Evolutionary conservation across 768 basidiomycete species (phyloP).

Genomic region (Tylopilus balloui): DNA sequence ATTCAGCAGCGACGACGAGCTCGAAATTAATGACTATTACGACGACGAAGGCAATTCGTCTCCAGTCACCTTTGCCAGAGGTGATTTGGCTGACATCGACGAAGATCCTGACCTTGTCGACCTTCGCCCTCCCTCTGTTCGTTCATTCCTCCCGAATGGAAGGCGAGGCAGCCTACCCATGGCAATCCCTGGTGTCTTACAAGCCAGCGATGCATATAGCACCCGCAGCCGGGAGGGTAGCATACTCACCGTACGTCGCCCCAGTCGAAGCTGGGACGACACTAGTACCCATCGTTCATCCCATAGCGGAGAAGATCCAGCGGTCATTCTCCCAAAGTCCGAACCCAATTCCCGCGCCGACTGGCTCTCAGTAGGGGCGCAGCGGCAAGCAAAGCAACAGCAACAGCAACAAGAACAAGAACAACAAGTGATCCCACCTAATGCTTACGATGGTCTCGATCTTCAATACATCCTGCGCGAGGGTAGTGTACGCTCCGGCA

Average conservation of each 20-base stretch:
- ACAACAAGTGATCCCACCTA: background rate
- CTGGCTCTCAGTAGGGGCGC: slow-evolving; percentile 50
- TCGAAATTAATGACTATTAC: slow-evolving; percentile 36
- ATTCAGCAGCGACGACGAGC: slow-evolving; percentile 47
- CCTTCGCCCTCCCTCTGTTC: slow-evolving; percentile 25
- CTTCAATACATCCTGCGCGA: slow-evolving; percentile 38
- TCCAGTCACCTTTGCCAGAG: slow-evolving; percentile 38
- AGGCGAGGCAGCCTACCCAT: slow-evolving; percentile 61
- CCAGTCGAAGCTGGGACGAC: slow-evolving; percentile 59
- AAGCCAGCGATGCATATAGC: slow-evolving; percentile 18
- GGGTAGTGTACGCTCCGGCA: slow-evolving; percentile 34
- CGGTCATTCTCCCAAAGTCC: slow-evolving; percentile 41
- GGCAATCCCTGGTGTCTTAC: slow-evolving; percentile 44
- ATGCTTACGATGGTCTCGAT: slow-evolving; percentile 40
- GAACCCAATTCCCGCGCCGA: slow-evolving; percentile 42
- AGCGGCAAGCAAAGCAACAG: slow-evolving; percentile 27
- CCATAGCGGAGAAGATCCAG: slow-evolving; percentile 19
- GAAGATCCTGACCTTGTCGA: slow-evolving; percentile 28
- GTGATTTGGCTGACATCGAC: slow-evolving; percentile 34
- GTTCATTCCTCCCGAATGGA: slow-evolving; percentile 15
- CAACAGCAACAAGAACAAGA: background rate
- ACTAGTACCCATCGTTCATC: slow-evolving; percentile 22
- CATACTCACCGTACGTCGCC: slow-evolving; percentile 52
- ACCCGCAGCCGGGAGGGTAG: slow-evolving; percentile 54
- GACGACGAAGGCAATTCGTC: slow-evolving; percentile 35